These are phyloP conservation scores for Ascochyta lentis DNA, from an alignment of 2,329 filamentous ascomycete species.

Conservation along the genomic window DNA sequence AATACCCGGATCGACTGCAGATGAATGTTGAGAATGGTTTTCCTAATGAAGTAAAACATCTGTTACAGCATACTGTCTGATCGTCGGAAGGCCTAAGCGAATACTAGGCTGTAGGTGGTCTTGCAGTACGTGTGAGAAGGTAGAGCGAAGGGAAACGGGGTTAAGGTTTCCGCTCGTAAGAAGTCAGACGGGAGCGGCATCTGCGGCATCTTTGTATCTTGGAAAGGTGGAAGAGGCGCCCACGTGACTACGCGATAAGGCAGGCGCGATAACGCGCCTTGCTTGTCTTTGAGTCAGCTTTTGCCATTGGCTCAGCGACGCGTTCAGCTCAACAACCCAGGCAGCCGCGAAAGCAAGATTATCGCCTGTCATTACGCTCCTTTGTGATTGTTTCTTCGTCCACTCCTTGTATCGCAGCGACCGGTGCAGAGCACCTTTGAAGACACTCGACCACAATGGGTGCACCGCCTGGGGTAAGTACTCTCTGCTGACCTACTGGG, in stretches of 20 bases:
- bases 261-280: background rate
- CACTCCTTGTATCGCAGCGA: background rate
- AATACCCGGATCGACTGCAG: background rate
- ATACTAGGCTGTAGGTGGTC: background rate
- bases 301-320: conserved; percentile 8
- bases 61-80: background rate
- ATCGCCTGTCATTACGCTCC: background rate
- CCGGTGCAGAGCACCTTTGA: background rate
- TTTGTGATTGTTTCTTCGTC: background rate
- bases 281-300: conserved; percentile 11
- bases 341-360: conserved; percentile 11
- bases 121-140: conserved; percentile 3
- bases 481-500: conserved; percentile 1
- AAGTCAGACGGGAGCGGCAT: background rate
- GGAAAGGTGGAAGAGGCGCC: background rate
- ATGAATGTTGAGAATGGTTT: conserved; percentile 2
- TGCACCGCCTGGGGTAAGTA: conserved; percentile 39
- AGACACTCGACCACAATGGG: conserved; percentile 10
- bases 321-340: conserved; percentile 4
- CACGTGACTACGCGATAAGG: conserved; percentile 19
- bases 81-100: background rate
- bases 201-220: background rate
- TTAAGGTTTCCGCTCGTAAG: conserved; percentile 2
- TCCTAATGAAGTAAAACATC: background rate
- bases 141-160: background rate